Conservation (phyloP, 768 basidiomycete genomes). For the Roridomyces roridus region DNA sequence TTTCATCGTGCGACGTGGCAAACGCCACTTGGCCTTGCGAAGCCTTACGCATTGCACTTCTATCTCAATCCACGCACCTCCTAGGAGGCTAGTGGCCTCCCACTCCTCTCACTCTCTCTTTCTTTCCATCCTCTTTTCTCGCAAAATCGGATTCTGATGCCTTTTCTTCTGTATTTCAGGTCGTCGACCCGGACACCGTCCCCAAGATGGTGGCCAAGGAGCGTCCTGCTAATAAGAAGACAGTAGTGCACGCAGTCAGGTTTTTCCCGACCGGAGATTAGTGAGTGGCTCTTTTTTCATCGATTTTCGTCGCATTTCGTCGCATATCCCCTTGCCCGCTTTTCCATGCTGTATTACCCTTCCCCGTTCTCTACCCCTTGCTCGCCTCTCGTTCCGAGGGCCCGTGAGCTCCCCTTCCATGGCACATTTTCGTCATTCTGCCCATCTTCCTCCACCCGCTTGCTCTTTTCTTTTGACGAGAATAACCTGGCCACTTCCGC, state of each 20-base stretch:
- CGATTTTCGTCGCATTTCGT: background rate
- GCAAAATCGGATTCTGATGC: background rate
- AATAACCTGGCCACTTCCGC: too few relatives aligned
- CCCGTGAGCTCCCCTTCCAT: too few relatives aligned
- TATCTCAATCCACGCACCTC: background rate
- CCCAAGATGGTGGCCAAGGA: constrained; percentile 68
- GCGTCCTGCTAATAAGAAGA: constrained; percentile 77
- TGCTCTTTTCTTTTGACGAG: too few relatives aligned
- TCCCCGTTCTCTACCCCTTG: too few relatives aligned
- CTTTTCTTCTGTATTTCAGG: constrained; percentile 52
- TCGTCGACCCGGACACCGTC: constrained; percentile 76
- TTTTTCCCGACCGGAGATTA: constrained; percentile 96
- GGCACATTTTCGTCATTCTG: too few relatives aligned
- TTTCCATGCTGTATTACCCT: background rate
- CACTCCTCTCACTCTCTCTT: background rate
- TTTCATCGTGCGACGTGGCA: too few relatives aligned
- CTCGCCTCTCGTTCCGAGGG: too few relatives aligned
- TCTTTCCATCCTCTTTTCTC: background rate
- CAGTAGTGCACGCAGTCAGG: constrained; percentile 64
- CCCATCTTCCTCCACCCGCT: too few relatives aligned
- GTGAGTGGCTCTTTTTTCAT: constrained; percentile 57
- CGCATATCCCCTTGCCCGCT: background rate
- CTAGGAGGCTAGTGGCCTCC: too few relatives aligned
- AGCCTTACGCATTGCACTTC: too few relatives aligned
- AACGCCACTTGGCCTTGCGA: too few relatives aligned